Evolutionary conservation across 1,284 basidiomycete genomes (phyloP).

Genomic region (Malassezia globosa): DNA sequence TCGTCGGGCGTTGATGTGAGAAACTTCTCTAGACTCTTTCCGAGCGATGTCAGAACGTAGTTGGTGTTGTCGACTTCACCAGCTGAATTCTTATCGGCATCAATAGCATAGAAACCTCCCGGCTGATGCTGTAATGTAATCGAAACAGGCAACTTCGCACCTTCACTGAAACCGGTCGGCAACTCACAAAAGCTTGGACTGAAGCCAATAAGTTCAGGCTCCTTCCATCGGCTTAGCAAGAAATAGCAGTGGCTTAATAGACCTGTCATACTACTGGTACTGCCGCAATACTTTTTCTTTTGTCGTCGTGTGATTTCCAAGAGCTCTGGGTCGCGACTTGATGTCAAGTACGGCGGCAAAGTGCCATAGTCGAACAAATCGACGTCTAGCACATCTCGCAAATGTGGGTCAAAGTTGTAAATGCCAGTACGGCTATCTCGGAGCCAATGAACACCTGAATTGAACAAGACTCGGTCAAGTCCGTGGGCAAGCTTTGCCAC

Average conservation of each 20-base stretch:
- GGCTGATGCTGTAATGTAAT: slow-evolving; percentile 57
- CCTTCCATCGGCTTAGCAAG: slow-evolving; percentile 44
- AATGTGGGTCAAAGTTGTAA: slow-evolving; percentile 69
- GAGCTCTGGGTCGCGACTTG: slow-evolving; percentile 68
- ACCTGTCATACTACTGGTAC: slow-evolving; percentile 79
- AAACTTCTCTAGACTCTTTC: slow-evolving; percentile 78
- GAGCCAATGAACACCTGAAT: slow-evolving; percentile 79
- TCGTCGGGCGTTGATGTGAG: slow-evolving; percentile 60
- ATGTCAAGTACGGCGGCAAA: slow-evolving; percentile 64
- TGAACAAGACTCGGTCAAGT: slow-evolving; percentile 55
- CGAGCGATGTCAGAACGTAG: slow-evolving; percentile 52
- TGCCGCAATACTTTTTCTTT: slow-evolving; percentile 63
- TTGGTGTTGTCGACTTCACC: slow-evolving; percentile 38
- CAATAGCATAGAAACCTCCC: slow-evolving; percentile 59
- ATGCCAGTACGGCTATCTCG: slow-evolving; percentile 73
- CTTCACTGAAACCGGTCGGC: slow-evolving; percentile 62
- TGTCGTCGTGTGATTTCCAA: slow-evolving; percentile 57
- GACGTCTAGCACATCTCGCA: slow-evolving; percentile 64
- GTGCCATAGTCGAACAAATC: slow-evolving; percentile 83
- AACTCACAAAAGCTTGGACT: slow-evolving; percentile 54
- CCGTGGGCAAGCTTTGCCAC: slow-evolving; percentile 65
- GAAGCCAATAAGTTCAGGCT: slow-evolving; percentile 41
- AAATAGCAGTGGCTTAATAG: slow-evolving; percentile 81
- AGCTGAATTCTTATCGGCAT: slow-evolving; percentile 55
- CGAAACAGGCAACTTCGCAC: slow-evolving; percentile 67